phyloP scores from a whole-genome alignment of 2,329 filamentous ascomycete species.

The Byssoonygena ceratinophila region DNA sequence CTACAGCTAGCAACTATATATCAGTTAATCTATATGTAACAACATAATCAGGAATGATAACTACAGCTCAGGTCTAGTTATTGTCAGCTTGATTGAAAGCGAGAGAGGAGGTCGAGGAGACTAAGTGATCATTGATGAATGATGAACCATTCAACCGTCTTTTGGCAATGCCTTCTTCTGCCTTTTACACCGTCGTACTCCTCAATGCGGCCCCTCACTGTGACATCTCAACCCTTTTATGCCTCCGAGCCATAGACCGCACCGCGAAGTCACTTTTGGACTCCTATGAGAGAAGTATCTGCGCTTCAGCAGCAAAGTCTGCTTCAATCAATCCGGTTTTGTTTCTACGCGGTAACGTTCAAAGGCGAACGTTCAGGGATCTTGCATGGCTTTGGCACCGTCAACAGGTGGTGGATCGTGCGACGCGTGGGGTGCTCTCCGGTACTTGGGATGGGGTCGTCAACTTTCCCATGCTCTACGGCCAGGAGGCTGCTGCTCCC shows the following conservation, averaged over 20 bases:
- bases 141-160: too few species aligned
- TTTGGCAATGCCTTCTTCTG: background rate
- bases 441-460: background rate
- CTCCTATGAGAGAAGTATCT: background rate
- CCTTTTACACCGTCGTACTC: background rate
- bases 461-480: background rate
- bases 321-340: background rate
- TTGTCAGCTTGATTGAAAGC: too few species aligned
- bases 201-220: background rate
- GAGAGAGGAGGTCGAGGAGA: too few species aligned
- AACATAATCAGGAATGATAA: too few species aligned
- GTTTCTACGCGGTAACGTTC: background rate
- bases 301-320: background rate
- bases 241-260: background rate
- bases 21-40: too few species aligned
- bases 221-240: background rate
- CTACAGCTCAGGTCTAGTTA: too few species aligned
- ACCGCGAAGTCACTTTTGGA: background rate
- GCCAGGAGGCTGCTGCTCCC: background rate
- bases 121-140: too few species aligned
- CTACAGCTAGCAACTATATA: too few species aligned
- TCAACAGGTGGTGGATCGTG: background rate
- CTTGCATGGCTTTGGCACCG: background rate
- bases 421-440: background rate
- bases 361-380: background rate